Percentiles rank a stretch among this genome's conserved stretches.
Conservation (phyloP, 768 basidiomycete species). For the Naganishia randhawae region DNA sequence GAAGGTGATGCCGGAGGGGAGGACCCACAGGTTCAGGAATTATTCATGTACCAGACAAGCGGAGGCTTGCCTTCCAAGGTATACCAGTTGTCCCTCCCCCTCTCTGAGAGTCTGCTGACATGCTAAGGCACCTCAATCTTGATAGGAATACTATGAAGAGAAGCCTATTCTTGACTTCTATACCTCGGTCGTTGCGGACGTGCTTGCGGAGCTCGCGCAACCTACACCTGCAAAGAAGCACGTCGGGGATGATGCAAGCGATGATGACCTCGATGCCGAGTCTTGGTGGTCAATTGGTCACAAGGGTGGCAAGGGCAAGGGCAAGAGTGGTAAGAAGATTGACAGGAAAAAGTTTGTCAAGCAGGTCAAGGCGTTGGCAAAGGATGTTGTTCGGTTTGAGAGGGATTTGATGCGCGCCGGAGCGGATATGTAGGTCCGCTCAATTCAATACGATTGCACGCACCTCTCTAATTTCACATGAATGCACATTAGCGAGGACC, state of each 20-base stretch:
- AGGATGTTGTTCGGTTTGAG: slow-evolving; percentile 73
- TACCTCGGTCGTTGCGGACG: slow-evolving; percentile 62
- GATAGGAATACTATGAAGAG: slow-evolving; percentile 85
- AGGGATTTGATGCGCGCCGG: slow-evolving; percentile 69
- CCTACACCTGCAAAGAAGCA: slow-evolving; percentile 25
- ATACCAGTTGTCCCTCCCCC: slow-evolving; percentile 20
- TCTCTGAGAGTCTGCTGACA: not conserved
- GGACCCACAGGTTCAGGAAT: slow-evolving; percentile 77
- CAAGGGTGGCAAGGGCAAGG: not conserved
- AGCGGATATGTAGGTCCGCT: slow-evolving; percentile 64
- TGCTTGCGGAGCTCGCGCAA: slow-evolving; percentile 62
- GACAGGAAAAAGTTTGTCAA: slow-evolving; percentile 56
- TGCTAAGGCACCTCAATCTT: not conserved
- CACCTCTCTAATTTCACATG: no score
- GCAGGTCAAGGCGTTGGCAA: slow-evolving; percentile 63
- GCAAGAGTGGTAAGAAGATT: slow-evolving; percentile 10
- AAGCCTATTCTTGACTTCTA: slow-evolving; percentile 67
- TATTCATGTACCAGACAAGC: slow-evolving; percentile 77
- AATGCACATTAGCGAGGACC: slow-evolving; percentile 63
- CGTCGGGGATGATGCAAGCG: not conserved
- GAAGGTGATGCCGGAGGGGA: slow-evolving; percentile 76
- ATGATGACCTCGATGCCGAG: not conserved
- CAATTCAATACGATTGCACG: no score
- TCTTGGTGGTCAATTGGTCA: not conserved
- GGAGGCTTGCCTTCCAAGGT: slow-evolving; percentile 87